Percentiles rank a stretch among this genome's conserved stretches.
Evolutionary conservation across 441 rosid genomes (phyloP).

Genomic region (Hura crepitans): DNA sequence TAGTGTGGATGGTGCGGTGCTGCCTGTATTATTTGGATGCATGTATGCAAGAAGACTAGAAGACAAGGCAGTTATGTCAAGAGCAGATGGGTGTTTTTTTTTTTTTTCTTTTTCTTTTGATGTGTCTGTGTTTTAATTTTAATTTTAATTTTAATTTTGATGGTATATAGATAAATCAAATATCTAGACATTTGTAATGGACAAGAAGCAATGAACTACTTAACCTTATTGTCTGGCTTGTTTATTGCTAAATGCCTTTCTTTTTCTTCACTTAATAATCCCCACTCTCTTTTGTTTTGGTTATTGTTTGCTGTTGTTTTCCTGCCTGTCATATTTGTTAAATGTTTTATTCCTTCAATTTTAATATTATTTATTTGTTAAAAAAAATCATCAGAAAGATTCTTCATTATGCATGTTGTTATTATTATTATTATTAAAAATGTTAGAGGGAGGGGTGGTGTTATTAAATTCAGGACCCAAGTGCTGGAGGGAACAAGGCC

Average conservation of each 20-base stretch:
- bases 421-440: background rate
- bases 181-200: conserved; percentile 47
- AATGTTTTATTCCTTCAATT: conserved; percentile 36
- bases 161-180: conserved; percentile 42
- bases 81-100: conserved; percentile 5
- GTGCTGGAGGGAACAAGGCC: conserved; percentile 53
- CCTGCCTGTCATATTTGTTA: conserved; percentile 35
- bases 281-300: conserved; percentile 14
- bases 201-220: conserved; percentile 57
- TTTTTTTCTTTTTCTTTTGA: conserved; percentile 14
- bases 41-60: conserved; percentile 16
- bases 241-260: conserved; percentile 28
- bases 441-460: background rate
- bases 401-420: conserved; percentile 11
- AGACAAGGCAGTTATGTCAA: conserved; percentile 18
- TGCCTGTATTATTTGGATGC: conserved; percentile 2
- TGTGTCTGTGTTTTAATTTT: conserved; percentile 36
- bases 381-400: conserved; percentile 26
- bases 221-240: conserved; percentile 39
- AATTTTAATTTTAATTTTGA: conserved; percentile 28
- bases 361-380: conserved; percentile 27
- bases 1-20: background rate
- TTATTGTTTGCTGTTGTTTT: conserved; percentile 26
- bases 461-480: conserved; percentile 5
- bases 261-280: conserved; percentile 25